Evolutionary conservation across 1,284 basidiomycete species (phyloP), one percentile per base, ranked within the genome.

Genomic region (Kalmanozyma brasiliensis): DNA sequence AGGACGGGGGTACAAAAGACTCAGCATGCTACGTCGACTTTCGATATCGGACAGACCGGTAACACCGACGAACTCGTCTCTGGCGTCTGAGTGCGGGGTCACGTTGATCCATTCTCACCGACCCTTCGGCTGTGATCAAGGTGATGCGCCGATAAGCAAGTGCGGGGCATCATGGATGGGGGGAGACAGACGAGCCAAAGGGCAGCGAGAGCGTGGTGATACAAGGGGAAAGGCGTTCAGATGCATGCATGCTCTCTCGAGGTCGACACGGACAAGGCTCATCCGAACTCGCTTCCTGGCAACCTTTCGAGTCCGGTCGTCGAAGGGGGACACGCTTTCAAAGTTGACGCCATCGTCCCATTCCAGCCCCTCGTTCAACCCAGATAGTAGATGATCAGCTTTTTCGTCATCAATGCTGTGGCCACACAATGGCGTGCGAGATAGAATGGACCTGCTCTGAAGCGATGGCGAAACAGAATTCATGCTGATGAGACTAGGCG

Each of bases 221-320:
- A 30, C 8, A n/a, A n/a, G 42, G 42, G 17, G 42, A 22, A n/a
- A 33, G 29, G 20, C 26, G 42, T 32, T 33, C 29, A 44, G 26
- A 44, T 44, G 42, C 42, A 29, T 44, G 42, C 26, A 29, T 29
- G 26, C 11, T 33, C 32, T 11, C 19, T 32, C 11, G 26, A 11
- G 26, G 11, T 29, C 26, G 11, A 11, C 26, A 29, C 44, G 44
- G 44, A 46, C 44, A 46, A 20, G 33, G 20, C 19, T 23, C 29
- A 19, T 35, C 44, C 44, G 44, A 46, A 19, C 44, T 46, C 33
- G 44, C 44, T 46, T 46, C n/a, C n/a, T n/a, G n/a, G n/a, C n/a
- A n/a, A n/a, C n/a, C n/a, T n/a, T n/a, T n/a, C n/a, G n/a, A n/a
- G n/a, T n/a, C n/a, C n/a, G n/a, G n/a, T n/a, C n/a, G n/a, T n/a